A percentile compares a stretch with the other conserved stretches of the same genome.
Conservation (phyloP, 768 basidiomycete genomes). For the Russula compacta region DNA sequence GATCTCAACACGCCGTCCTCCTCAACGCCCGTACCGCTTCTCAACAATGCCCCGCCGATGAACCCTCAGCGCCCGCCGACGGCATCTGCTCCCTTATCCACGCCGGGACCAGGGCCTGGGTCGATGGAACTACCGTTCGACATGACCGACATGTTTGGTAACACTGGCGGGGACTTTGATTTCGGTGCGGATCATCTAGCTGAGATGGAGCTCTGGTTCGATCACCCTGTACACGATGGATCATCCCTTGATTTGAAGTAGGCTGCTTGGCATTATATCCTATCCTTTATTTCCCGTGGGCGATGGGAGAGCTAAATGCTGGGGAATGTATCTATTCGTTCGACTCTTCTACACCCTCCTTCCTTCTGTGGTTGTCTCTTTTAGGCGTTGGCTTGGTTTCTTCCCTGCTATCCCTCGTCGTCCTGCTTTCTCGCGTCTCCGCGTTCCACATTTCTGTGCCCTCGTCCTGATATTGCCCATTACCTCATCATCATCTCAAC, state of each 20-base stretch:
- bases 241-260: conserved; percentile 5
- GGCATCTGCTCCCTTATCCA: conserved; percentile 4
- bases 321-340: background rate
- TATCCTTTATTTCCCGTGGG: background rate
- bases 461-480: background rate
- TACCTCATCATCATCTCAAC: conserved; percentile 2
- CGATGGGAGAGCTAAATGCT: background rate
- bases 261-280: background rate
- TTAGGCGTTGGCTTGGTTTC: conserved; percentile 1
- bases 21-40: conserved; percentile 15
- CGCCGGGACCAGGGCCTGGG: background rate
- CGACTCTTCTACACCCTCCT: background rate
- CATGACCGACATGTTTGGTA: conserved; percentile 7
- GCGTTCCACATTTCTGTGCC: background rate
- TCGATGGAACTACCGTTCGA: conserved; percentile 5
- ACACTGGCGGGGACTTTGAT: conserved; percentile 4
- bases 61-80: conserved; percentile 15
- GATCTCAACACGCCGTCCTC: conserved; percentile 9
- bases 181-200: background rate
- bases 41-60: background rate
- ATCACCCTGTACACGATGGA: background rate
- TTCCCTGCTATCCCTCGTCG: background rate
- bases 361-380: background rate
- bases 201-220: conserved; percentile 9
- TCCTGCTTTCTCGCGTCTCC: background rate